Evolutionary conservation across 2,329 filamentous ascomycete genomes (phyloP).

Genomic region (Stemphylium beticola): DNA sequence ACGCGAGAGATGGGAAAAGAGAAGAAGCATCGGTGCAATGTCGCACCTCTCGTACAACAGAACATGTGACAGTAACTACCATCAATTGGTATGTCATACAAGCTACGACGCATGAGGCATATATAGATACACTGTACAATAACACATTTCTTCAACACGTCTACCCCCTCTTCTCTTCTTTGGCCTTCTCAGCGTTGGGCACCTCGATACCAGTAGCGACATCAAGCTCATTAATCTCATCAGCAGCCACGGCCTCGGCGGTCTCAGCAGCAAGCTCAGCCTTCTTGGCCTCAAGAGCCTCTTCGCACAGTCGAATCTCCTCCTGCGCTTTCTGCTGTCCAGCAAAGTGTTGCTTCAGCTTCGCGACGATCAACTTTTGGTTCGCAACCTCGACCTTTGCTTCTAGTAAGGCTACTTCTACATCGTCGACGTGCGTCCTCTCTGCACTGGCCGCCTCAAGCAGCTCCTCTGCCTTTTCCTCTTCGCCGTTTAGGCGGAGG

Average conservation of each 20-base stretch:
- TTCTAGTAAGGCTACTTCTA: slow-evolving; percentile 18
- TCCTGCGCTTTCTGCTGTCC: slow-evolving; percentile 17
- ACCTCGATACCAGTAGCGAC: not conserved
- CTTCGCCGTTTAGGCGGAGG: slow-evolving; percentile 16
- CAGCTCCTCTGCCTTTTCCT: slow-evolving; percentile 11
- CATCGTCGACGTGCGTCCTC: slow-evolving; percentile 20
- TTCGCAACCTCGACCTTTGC: slow-evolving; percentile 20
- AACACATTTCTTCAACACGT: slow-evolving; percentile 4
- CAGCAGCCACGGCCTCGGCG: not conserved
- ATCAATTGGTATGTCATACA: slow-evolving; percentile 12
- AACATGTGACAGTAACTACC: slow-evolving; percentile 1
- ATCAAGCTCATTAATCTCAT: not conserved
- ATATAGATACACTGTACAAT: slow-evolving; percentile 27
- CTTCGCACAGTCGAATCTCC: slow-evolving; percentile 11
- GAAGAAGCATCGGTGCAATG: not conserved
- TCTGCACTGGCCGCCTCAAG: slow-evolving; percentile 21
- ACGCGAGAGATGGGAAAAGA: not conserved
- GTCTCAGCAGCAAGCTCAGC: slow-evolving; percentile 12
- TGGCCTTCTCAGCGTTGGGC: not conserved
- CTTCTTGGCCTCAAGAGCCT: slow-evolving; percentile 16
- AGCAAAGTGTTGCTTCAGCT: slow-evolving; percentile 12
- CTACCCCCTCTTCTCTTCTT: slow-evolving; percentile 17
- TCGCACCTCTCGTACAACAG: slow-evolving; percentile 5
- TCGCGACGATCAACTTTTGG: slow-evolving; percentile 17
- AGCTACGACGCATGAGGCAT: slow-evolving; percentile 17